Conservation (phyloP, 2,329 filamentous ascomycete genomes). For the Cadophora sp. region DNA sequence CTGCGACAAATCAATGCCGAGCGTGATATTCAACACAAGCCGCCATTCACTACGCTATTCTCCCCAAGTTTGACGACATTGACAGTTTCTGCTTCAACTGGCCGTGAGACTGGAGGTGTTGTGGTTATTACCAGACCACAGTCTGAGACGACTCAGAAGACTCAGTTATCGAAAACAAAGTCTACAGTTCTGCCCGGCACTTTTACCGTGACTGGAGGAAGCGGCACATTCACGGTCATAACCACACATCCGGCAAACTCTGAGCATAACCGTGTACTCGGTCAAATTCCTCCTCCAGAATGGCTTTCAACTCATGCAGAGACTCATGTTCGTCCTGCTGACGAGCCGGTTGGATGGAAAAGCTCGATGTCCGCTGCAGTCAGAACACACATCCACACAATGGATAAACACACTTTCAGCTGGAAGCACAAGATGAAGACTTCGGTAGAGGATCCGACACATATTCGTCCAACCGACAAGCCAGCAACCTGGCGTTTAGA, state of each 20-base stretch:
- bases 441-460: not conserved
- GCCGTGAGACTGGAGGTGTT: not conserved
- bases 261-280: not conserved
- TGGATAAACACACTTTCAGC: not conserved
- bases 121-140: not conserved
- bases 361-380: not conserved
- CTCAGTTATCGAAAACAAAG: not conserved
- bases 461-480: not conserved
- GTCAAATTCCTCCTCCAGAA: not conserved
- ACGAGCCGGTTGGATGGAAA: not conserved
- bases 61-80: not conserved
- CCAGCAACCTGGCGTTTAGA: not conserved
- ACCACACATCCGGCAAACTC: not conserved
- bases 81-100: not conserved
- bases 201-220: not conserved
- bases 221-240: not conserved
- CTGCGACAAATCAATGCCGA: not conserved
- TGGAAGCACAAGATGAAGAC: not conserved
- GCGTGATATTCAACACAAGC: not conserved
- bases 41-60: not conserved
- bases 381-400: not conserved
- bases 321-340: not conserved
- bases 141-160: not conserved
- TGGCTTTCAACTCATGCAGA: not conserved
- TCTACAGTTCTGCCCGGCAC: not conserved